phyloP scores from a whole-genome alignment of 305 asterid genomes.

The Ruellia speciosa region DNA sequence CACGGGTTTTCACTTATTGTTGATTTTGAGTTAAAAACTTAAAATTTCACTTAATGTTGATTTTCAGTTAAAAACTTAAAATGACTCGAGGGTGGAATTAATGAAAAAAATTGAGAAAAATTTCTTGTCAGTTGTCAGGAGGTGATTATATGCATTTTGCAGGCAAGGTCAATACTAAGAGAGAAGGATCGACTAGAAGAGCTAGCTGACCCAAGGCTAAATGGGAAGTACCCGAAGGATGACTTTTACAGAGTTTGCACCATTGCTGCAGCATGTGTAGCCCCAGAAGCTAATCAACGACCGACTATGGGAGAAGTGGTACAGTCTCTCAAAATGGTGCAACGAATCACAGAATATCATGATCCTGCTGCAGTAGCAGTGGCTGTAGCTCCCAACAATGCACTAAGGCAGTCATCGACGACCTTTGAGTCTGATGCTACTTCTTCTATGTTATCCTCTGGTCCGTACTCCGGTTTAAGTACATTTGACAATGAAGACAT shows the following conservation, averaged over 20 bases:
- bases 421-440: constrained; percentile 85
- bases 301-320: constrained; percentile 99
- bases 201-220: constrained; percentile 74
- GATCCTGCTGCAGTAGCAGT: constrained; percentile 34
- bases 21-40: no score
- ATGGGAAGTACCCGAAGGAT: constrained; percentile 74
- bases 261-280: constrained; percentile 97
- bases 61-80: no score
- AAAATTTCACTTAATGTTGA: neutral
- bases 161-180: constrained; percentile 87
- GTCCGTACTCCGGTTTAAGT: constrained; percentile 77
- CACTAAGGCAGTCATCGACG: constrained; percentile 80
- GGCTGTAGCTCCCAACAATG: constrained; percentile 39
- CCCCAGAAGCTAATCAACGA: constrained; percentile 78
- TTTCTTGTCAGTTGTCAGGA: neutral
- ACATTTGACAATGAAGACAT: constrained; percentile 56
- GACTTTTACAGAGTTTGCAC: constrained; percentile 85
- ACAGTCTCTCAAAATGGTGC: constrained; percentile 97
- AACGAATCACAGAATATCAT: constrained; percentile 59
- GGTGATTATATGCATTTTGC: constrained; percentile 21
- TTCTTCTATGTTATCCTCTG: constrained; percentile 90
- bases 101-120: no score
- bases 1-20: neutral
- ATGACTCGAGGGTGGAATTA: no score
- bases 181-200: constrained; percentile 86